Base-by-base conservation (phyloP, 441 rosid species). In the Manihot esculenta region DNA sequence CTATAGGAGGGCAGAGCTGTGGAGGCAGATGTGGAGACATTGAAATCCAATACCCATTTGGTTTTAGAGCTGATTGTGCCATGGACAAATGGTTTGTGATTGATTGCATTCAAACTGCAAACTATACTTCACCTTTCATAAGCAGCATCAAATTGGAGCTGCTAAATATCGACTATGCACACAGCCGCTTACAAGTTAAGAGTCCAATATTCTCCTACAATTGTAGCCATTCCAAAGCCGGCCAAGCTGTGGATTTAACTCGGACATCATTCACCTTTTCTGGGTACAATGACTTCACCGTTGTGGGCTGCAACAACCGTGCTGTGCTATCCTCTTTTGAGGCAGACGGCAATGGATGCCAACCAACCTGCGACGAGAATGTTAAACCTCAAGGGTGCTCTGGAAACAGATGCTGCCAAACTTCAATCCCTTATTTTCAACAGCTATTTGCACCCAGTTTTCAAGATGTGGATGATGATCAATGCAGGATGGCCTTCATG, bases 21-120 rank as follows among this genome's bases (percentile, higher is more conserved):
- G 33, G n/a, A 38, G 13, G 14, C 21, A 4, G 3, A 20, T 62
- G 65, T 7, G 65, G 65, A 5, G 7, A 38, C 24, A 26, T 62
- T 18, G 8, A 10, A 2, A 47, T 63, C 54, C 67, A 63, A 45
- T 63, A 63, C 54, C 67, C 67, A 14, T 63, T 45, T 17, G 54
- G 67, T 9, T 45, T 45, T 14, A 33, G 67, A 44, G 2, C 30
- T 15, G 24, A 63, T 3, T 63, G 67, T 45, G 13, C 67, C 0
- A 45, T 63, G 67, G 24, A 24, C 5, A 4, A 14, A 14, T 63
- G 67, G 67, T 63, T 63, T n/a, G 30, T 44, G 35, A 49, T 63
- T 45, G 24, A 6, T 5, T 63, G 67, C 27, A n/a, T 10, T 10
- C 7, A 18, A 35, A 61, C n/a, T 21, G 44, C 4, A 24, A 61